Conservation (phyloP, 805 yeast species). For the Kockiozyma suomiensis region DNA sequence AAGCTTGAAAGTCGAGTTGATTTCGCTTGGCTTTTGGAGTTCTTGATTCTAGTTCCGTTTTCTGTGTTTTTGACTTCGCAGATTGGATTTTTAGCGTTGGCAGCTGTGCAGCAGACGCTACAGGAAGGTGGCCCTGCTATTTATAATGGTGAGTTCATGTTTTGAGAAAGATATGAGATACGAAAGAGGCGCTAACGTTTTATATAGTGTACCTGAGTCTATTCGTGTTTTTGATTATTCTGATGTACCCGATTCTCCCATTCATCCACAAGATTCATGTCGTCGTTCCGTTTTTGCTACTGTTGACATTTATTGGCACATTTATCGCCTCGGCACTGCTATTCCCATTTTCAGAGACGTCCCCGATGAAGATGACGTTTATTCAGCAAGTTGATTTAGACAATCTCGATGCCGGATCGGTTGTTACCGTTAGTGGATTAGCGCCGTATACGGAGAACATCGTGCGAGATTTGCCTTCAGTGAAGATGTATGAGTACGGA, state of each 20-base stretch:
- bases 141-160: slow-evolving; percentile 20
- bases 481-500: slow-evolving; percentile 44
- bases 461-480: slow-evolving; percentile 65
- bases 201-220: slow-evolving; percentile 24
- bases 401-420: slow-evolving; percentile 35
- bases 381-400: slow-evolving; percentile 61
- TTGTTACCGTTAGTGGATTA: slow-evolving; percentile 49
- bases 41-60: slow-evolving; percentile 65
- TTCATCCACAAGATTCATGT: slow-evolving; percentile 31
- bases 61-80: slow-evolving; percentile 58
- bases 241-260: slow-evolving; percentile 43
- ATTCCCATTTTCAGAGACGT: slow-evolving; percentile 60
- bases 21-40: slow-evolving; percentile 84
- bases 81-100: slow-evolving; percentile 58
- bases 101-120: slow-evolving; percentile 68
- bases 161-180: background rate
- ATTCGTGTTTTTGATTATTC: slow-evolving; percentile 37
- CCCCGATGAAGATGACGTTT: slow-evolving; percentile 75
- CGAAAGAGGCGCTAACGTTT: background rate
- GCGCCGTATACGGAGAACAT: slow-evolving; percentile 56
- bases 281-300: slow-evolving; percentile 29
- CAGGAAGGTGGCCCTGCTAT: slow-evolving; percentile 57
- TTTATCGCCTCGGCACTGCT: slow-evolving; percentile 37
- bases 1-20: slow-evolving; percentile 48
- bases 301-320: slow-evolving; percentile 33